Conservation (phyloP, 345 rosid species). For the sweet orange (Citrus sinensis) region DNA sequence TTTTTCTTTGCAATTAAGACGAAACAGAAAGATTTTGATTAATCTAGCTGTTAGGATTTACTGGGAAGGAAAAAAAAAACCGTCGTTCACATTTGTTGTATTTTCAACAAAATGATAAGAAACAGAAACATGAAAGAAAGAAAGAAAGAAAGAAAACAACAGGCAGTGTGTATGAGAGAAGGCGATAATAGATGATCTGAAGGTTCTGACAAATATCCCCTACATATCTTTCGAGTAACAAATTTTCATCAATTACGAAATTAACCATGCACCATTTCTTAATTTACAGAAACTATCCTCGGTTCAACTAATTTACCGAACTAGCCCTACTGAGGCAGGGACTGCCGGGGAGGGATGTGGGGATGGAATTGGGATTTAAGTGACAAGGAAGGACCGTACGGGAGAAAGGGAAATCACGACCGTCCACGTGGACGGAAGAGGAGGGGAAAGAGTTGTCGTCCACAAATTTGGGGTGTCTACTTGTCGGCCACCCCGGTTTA, state of each 20-base stretch:
- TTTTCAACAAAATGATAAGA: neutral
- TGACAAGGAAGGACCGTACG: conserved; percentile 6
- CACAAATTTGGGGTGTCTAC: conserved; percentile 57
- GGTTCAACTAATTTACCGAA: neutral
- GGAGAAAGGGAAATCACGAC: conserved; percentile 15
- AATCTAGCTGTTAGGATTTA: neutral
- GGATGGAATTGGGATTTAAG: neutral
- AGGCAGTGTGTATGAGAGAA: neutral
- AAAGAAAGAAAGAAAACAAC: no score
- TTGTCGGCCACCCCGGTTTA: conserved; percentile 83
- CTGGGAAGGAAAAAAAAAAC: neutral
- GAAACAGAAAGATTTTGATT: neutral
- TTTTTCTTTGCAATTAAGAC: neutral
- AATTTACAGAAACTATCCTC: neutral
- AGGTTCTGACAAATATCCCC: conserved; percentile 40
- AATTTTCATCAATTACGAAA: conserved; percentile 14
- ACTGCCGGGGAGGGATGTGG: neutral
- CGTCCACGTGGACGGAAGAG: conserved; percentile 51
- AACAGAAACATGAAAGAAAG: no score
- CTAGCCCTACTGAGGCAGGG: neutral
- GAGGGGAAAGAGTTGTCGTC: conserved; percentile 29
- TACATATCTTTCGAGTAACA: conserved; percentile 18
- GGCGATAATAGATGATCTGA: neutral
- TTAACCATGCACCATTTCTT: neutral
- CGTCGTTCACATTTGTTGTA: no score